Conservation (phyloP, 441 rosid species). For the Viola pubescens region DNA sequence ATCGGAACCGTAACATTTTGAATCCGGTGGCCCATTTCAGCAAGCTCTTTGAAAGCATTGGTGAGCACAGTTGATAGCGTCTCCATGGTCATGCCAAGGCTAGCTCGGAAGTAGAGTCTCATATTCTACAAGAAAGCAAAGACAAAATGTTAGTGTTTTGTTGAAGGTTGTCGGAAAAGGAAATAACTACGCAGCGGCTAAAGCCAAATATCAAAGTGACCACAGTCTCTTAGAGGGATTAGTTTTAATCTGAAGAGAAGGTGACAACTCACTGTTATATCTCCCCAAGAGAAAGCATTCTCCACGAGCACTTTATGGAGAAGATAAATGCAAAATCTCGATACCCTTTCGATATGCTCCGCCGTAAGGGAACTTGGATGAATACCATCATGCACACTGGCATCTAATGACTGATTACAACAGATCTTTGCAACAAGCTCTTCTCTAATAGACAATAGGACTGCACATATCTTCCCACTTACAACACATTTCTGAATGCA, state of each 20-base stretch:
- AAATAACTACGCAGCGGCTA: neutral
- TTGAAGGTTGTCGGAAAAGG: neutral
- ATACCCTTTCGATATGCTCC: slow-evolving; percentile 38
- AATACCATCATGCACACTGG: slow-evolving; percentile 15
- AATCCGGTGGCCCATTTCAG: slow-evolving; percentile 22
- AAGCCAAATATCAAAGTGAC: neutral
- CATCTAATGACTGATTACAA: slow-evolving; percentile 21
- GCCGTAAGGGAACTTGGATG: slow-evolving; percentile 24
- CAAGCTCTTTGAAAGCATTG: slow-evolving; percentile 40
- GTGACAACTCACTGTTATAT: slow-evolving; percentile 44
- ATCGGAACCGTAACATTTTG: slow-evolving; percentile 27
- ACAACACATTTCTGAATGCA: slow-evolving; percentile 67
- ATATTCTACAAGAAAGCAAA: slow-evolving; percentile 33
- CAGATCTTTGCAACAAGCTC: slow-evolving; percentile 36
- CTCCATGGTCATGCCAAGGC: slow-evolving; percentile 32
- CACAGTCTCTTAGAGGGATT: slow-evolving; percentile 2
- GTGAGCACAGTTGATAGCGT: slow-evolving; percentile 30
- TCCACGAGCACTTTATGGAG: slow-evolving; percentile 54
- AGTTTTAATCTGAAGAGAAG: neutral
- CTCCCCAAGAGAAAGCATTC: slow-evolving; percentile 62
- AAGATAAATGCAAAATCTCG: slow-evolving; percentile 67
- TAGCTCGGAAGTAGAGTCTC: slow-evolving; percentile 51
- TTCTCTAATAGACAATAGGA: slow-evolving; percentile 48
- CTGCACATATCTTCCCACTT: slow-evolving; percentile 50
- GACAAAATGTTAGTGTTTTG: neutral